Evolutionary conservation across 257 asterid species (phyloP).

Genomic region (Rhazya stricta): DNA sequence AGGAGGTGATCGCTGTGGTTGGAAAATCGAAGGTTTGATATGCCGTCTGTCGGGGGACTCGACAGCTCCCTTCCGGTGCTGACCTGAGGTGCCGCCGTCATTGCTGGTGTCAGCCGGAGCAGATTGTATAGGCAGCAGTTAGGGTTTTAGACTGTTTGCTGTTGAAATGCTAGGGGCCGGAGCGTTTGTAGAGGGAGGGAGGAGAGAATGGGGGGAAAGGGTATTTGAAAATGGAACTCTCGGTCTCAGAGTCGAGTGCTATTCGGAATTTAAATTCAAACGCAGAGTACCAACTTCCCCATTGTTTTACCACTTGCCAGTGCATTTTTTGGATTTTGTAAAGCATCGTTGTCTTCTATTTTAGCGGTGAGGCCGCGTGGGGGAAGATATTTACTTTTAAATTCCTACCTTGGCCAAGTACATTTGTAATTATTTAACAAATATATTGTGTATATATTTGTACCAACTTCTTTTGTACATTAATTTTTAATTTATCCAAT

Average conservation of each 20-base stretch:
- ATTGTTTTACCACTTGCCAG: background rate
- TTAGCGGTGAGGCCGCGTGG: too few relatives aligned
- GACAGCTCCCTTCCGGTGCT: constrained; percentile 52
- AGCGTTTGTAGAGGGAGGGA: background rate
- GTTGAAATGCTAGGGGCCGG: background rate
- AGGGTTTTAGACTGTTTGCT: constrained; percentile 6
- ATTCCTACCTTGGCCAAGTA: too few relatives aligned
- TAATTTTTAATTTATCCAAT: too few relatives aligned
- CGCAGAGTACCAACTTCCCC: background rate
- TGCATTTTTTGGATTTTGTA: background rate
- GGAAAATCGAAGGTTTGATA: constrained; percentile 78
- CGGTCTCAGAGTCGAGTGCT: background rate
- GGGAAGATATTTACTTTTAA: too few relatives aligned
- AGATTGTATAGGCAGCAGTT: background rate
- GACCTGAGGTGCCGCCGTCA: constrained; percentile 56
- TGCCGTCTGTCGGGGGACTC: constrained; percentile 68
- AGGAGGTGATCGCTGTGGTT: constrained; percentile 78
- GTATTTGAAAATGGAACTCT: background rate
- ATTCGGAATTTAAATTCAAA: constrained; percentile 12
- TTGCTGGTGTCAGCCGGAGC: constrained; percentile 43
- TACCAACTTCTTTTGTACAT: too few relatives aligned
- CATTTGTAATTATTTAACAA: too few relatives aligned
- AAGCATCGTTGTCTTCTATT: background rate
- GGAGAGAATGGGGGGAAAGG: background rate
- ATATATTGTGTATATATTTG: too few relatives aligned